Percentiles rank a stretch among this genome's conserved stretches.
Evolutionary conservation across 495 filamentous ascomycete genomes (phyloP).

Genomic region (Penicillium egyptiacum): DNA sequence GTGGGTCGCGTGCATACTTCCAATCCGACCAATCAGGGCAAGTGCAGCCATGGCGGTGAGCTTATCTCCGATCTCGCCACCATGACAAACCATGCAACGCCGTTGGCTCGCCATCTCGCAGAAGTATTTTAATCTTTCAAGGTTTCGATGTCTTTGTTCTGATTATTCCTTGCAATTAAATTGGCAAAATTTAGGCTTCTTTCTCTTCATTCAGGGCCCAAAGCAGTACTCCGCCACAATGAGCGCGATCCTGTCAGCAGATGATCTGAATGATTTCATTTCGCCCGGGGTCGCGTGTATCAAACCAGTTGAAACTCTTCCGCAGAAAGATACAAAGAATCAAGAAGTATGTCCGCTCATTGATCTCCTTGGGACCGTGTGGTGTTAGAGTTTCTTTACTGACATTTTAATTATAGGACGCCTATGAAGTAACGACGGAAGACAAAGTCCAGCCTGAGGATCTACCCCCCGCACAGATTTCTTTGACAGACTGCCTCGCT

Average conservation of each 20-base stretch:
- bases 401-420: conserved; percentile 49
- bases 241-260: conserved; percentile 94
- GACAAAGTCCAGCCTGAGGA: conserved; percentile 64
- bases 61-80: conserved; percentile 46
- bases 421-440: conserved; percentile 89
- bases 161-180: background rate
- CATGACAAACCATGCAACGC: conserved; percentile 38
- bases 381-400: conserved; percentile 10
- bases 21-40: conserved; percentile 14
- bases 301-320: conserved; percentile 92
- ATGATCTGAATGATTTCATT: conserved; percentile 99
- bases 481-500: conserved; percentile 93
- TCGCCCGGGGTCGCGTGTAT: conserved; percentile 96
- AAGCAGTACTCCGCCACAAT: conserved; percentile 52
- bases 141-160: background rate
- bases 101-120: conserved; percentile 15
- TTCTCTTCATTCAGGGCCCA: conserved; percentile 11
- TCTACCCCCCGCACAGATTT: conserved; percentile 77
- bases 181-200: background rate
- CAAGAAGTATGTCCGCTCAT: conserved; percentile 34
- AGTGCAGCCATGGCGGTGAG: conserved; percentile 29
- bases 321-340: conserved; percentile 46
- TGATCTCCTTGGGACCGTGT: background rate
- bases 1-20: background rate
- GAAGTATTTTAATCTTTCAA: conserved; percentile 5